Base-by-base conservation (phyloP, 345 rosid genomes). In the Aurinia saxatilis region DNA sequence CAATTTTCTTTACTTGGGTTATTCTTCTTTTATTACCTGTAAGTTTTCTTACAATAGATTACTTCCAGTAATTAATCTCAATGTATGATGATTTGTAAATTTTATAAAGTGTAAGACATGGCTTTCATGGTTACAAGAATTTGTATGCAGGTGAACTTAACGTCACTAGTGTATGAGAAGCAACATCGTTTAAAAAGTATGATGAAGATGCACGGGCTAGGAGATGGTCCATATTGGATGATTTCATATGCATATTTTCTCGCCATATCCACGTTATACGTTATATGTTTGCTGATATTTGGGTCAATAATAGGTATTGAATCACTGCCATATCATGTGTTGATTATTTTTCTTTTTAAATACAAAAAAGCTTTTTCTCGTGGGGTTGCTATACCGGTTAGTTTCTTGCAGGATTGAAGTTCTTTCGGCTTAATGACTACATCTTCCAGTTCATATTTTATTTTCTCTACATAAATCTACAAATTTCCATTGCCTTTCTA, bases 151-250 rank as follows among this genome's bases (percentile, higher is more conserved):
- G 95, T 86, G 72, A 73, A 79, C 10, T 63, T 92, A 78, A 68
- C 75, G 33, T 67, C 91, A 13, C 66, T 92, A 67, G 93, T 92
- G 29, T 89, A 89, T 39, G 96, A 92, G 77, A 92, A 87, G 48
- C 82, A 86, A 53, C 87, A 86, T 31, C 88, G 77, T 46, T 76
- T 88, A 62, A 78, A 95, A 70, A 79, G 89, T 34, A 89, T 92
- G 85, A 92, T 92, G 98, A 86, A 86, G 78, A 92, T 92, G 98
- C 98, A 92, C 1, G 95, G 96, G 35, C 93, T 92, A 57, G 89
- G 95, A 34, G 96, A 92, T 61, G 96, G 88, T 46, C 95, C 98
- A 25, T 92, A 92, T 66, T 89, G 95, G 93, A 52, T 86, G 74
- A 86, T 91, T 46, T 68, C 96, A 14, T 91, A 91, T 34, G 80